Evolutionary conservation across 768 basidiomycete genomes (phyloP), one percentile per base, ranked within the genome.

Genomic region (Phanerodontia chrysosporium): DNA sequence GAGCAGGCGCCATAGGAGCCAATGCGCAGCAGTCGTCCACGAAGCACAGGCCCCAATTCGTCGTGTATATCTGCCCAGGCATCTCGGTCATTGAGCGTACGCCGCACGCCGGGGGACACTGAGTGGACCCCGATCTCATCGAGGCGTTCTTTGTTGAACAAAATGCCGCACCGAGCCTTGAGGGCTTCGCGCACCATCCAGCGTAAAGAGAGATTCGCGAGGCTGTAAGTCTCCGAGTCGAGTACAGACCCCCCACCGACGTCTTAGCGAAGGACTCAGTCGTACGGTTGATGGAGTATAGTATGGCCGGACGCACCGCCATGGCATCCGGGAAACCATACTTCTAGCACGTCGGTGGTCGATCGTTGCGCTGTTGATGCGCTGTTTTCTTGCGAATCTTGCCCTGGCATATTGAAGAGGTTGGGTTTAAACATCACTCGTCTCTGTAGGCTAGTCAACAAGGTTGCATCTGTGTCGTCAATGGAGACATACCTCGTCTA

Each of bases 141-240:
- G 10, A 42, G 39, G 8, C 39, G 39, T 18, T 18, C 39, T 18
- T 8, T 55, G 54, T 85, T 81, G 65, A 90, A 89, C 29, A 74
- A 63, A 28, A 90, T 77, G 6, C 82, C 84, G 63, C 86, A 84
- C 16, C 75, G 69, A 9, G 87, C 76, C 9, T 69, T 63, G 22
- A 83, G 74, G 56, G 83, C 75, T 62, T 92, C 81, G 54, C 83
- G 82, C 32, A 92, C 76, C 89, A 92, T 90, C 90, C 90, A 92
- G 27, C 82, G 80, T 27, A 92, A 73, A 18, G 83, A 73, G 62
- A 89, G 83, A 64, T 88, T 78, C 1, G 82, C 73, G 3, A 92
- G 77, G 12, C 75, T 75, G 57, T 76, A 71, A 8, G 65, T 51
- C 0, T 73, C 25, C 6, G 59, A 70, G 61, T 89, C 79, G 2